Conservation (phyloP, 441 rosid genomes). For the Gossypium lobatum region DNA sequence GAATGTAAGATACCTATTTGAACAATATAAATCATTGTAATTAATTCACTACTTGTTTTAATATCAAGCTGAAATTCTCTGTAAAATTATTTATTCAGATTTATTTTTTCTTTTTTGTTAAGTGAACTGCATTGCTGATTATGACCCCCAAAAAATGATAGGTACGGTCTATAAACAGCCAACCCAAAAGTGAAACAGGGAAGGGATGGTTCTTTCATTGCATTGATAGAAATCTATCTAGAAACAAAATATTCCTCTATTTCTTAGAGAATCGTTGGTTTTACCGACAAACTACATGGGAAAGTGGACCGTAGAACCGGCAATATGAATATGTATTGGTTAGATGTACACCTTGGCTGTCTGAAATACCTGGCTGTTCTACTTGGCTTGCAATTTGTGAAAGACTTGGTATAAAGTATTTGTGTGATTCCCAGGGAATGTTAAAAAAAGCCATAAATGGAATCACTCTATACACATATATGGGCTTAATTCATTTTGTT, state of each 20-base stretch:
- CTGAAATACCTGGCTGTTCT: background rate
- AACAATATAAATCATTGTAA: slow-evolving; percentile 25
- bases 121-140: background rate
- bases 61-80: slow-evolving; percentile 18
- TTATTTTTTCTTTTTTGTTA: background rate
- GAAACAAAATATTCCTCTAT: background rate
- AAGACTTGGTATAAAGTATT: background rate
- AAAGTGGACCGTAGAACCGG: background rate
- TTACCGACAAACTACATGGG: background rate
- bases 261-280: background rate
- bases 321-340: background rate
- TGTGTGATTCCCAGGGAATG: background rate
- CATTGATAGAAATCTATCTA: background rate
- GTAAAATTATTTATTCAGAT: background rate
- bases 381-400: background rate
- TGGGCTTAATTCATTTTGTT: background rate
- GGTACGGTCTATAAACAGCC: too few species aligned
- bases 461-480: background rate
- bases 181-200: too few species aligned
- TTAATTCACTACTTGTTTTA: slow-evolving; percentile 15
- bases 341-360: background rate
- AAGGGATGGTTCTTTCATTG: background rate
- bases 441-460: background rate
- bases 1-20: slow-evolving; percentile 17
- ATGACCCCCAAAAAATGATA: background rate